These are phyloP conservation scores for Ustilago lituana DNA, from an alignment of 1,284 basidiomycete genomes.

Conservation along the genomic window DNA sequence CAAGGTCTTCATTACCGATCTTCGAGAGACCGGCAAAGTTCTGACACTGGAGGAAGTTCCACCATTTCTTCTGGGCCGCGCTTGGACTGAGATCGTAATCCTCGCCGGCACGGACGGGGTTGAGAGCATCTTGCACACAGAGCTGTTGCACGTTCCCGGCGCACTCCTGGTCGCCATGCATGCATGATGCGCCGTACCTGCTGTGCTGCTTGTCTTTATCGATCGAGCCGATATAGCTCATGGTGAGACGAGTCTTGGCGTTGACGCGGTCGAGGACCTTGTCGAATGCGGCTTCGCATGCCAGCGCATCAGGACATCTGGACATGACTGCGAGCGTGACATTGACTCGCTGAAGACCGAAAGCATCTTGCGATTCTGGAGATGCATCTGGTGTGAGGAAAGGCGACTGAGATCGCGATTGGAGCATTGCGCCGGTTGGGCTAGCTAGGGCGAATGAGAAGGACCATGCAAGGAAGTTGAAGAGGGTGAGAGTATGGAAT, in stretches of 20 bases:
- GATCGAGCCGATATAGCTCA: conserved; percentile 46
- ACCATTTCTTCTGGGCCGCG: conserved; percentile 53
- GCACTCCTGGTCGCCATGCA: conserved; percentile 54
- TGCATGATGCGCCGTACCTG: conserved; percentile 43
- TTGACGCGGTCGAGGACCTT: conserved; percentile 54
- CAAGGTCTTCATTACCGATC: conserved; percentile 50
- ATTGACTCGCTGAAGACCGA: conserved; percentile 37
- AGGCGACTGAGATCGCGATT: conserved; percentile 21
- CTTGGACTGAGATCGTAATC: conserved; percentile 54
- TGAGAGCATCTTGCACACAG: conserved; percentile 51
- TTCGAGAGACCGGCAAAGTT: conserved; percentile 44
- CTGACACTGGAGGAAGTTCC: conserved; percentile 55
- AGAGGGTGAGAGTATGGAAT: background rate
- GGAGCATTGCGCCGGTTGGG: conserved; percentile 9
- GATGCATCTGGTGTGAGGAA: conserved; percentile 12
- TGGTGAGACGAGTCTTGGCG: conserved; percentile 41
- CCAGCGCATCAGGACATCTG: conserved; percentile 53
- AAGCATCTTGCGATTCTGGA: conserved; percentile 5
- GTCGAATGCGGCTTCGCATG: conserved; percentile 51
- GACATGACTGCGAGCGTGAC: conserved; percentile 55
- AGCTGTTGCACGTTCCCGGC: conserved; percentile 58
- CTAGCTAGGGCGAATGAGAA: conserved; percentile 4
- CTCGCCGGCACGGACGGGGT: conserved; percentile 45
- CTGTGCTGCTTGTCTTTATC: conserved; percentile 17
- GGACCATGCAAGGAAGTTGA: conserved; percentile 3